Evolutionary conservation across 2,329 filamentous ascomycete genomes (phyloP).

Genomic region (Sporothrix phasma): DNA sequence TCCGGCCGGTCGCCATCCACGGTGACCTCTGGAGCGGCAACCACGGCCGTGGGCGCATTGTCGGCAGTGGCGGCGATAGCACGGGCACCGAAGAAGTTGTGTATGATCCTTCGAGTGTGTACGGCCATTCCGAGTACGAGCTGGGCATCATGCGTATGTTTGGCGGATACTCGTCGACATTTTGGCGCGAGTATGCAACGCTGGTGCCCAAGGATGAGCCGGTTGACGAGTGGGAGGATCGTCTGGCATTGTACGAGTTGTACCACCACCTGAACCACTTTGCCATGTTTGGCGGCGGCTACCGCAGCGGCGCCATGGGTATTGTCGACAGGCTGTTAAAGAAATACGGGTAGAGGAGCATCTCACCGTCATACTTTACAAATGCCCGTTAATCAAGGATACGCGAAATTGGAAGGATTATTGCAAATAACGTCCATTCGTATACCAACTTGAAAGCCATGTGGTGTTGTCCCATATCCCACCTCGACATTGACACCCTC

Average conservation of each 20-base stretch:
- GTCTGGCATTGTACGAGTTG: conserved; percentile 72
- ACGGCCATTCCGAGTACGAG: conserved; percentile 83
- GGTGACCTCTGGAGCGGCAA: conserved; percentile 95
- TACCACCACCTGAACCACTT: conserved; percentile 89
- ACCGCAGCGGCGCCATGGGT: conserved; percentile 62
- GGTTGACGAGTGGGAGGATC: conserved; percentile 72
- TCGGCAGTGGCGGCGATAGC: conserved; percentile 30
- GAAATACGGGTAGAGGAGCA: conserved; percentile 53
- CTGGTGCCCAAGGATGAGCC: conserved; percentile 74
- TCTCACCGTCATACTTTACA: neutral
- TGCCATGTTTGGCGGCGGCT: conserved; percentile 73
- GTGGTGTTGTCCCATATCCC: neutral
- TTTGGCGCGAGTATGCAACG: conserved; percentile 68
- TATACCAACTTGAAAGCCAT: neutral
- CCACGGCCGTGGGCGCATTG: conserved; percentile 55
- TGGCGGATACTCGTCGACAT: conserved; percentile 65
- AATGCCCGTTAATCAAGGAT: neutral
- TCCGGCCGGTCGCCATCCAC: conserved; percentile 74
- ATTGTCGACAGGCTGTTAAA: conserved; percentile 67
- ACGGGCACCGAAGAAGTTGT: conserved; percentile 56
- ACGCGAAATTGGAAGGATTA: neutral
- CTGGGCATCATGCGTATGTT: conserved; percentile 96
- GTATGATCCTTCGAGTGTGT: conserved; percentile 72
- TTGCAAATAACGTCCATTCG: neutral
- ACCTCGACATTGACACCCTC: neutral